Evolutionary conservation across 73 alveolate species (phyloP).

Genomic region (Paramecium primaurelia): DNA sequence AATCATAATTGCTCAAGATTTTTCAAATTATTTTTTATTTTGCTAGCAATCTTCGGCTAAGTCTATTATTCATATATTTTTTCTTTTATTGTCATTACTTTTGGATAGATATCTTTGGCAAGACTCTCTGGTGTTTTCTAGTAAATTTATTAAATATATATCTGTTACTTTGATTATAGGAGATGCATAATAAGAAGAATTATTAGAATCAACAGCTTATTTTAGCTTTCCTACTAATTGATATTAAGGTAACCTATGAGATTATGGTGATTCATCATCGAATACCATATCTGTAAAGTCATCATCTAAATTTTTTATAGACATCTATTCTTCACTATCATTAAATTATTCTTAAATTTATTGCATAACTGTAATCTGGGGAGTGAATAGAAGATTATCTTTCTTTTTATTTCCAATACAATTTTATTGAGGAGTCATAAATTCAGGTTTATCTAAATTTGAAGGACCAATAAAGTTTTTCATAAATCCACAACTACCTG

Average conservation of each 20-base stretch:
- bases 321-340: background rate
- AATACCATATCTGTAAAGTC: background rate
- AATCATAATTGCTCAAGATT: background rate
- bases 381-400: background rate
- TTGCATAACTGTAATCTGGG: background rate
- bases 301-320: background rate
- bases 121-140: background rate
- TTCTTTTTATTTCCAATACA: background rate
- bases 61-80: background rate
- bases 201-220: background rate
- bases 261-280: constrained; percentile 22
- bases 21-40: background rate
- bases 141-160: background rate
- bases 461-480: background rate
- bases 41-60: background rate
- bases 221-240: background rate
- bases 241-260: background rate
- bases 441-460: background rate
- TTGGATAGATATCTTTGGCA: background rate
- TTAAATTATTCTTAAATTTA: background rate
- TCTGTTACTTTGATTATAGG: background rate
- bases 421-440: background rate
- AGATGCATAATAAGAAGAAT: background rate
- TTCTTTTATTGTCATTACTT: background rate
- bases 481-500: constrained; percentile 26